Evolutionary conservation across 129 eudicot genomes (phyloP), one percentile per base, ranked within the genome.

Genomic region (Lonicera japonica): DNA sequence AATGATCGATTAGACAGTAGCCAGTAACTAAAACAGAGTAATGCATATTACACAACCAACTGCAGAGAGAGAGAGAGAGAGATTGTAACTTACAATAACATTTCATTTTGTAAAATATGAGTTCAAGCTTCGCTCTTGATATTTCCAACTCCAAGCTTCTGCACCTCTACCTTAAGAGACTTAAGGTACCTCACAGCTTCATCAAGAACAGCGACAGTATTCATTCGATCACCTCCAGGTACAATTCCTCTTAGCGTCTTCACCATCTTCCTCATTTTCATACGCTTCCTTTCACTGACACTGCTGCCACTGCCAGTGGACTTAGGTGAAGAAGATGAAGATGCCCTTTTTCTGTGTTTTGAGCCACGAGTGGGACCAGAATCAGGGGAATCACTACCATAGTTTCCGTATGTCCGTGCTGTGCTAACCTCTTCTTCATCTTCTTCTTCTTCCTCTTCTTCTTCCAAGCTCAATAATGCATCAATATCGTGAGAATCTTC

Each of bases 401-500:
- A 72, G 45, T 65, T 61, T 58, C 34, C 68, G 1, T 62, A 54
- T n/a, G 81, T 88, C 10, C 94, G 73, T 63, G 82, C 89, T 8
- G 96, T 82, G 61, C 96, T 88, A 23, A 88, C 76, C 47, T 72
- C 89, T 9, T 88, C 95, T 23, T 88, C 90, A 5, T 85, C 82
- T 4, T 52, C 61, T 15, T 75, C 86, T 17, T 63, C 77, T 25
- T 66, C 70, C 25, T 77, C 75, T 51, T 76, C 94, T 20, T 79
- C 76, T 51, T 88, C 96, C 16, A 54, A 76, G 71, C 86, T 82
- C 70, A 88, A 56, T 24, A 88, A 71, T 38, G 81, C 79, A 79
- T 88, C 81, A 48, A 88, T 85, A 68, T 82, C 94, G 25, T 75
- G 85, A 2, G 94, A 82, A 72, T 84, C 83, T 77, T 88, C 96